phyloP scores from a whole-genome alignment of 1,284 basidiomycete genomes.

The Porphyrellus sp. region DNA sequence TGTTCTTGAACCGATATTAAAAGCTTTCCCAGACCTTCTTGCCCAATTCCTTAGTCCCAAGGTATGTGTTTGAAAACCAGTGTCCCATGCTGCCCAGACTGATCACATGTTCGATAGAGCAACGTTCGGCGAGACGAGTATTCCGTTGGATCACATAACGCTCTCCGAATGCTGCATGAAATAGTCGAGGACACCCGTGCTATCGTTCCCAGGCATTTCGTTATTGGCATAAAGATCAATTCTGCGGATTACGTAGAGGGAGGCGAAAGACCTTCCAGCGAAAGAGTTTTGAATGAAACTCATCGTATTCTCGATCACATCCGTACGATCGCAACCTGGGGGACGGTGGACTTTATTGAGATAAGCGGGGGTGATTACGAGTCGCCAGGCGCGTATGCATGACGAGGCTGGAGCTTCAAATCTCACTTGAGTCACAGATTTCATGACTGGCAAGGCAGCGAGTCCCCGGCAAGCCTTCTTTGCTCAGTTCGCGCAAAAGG shows the following conservation, averaged over 20 bases:
- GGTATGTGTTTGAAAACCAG: conserved; percentile 41
- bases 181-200: conserved; percentile 63
- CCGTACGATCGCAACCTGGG: conserved; percentile 59
- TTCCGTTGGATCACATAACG: conserved; percentile 43
- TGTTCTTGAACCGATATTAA: neutral
- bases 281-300: conserved; percentile 25
- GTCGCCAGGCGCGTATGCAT: conserved; percentile 53
- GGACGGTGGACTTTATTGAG: conserved; percentile 77
- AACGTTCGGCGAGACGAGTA: conserved; percentile 70
- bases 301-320: conserved; percentile 64
- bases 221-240: conserved; percentile 86
- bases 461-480: conserved; percentile 57
- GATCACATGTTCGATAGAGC: conserved; percentile 42
- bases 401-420: neutral
- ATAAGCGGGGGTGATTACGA: conserved; percentile 89
- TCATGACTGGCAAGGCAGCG: conserved; percentile 31
- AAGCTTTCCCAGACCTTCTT: conserved; percentile 63
- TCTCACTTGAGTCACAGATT: conserved; percentile 36
- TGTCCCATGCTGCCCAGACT: neutral
- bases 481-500: conserved; percentile 54
- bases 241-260: conserved; percentile 76
- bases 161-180: conserved; percentile 60
- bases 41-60: conserved; percentile 82
- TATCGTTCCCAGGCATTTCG: conserved; percentile 58
- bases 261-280: conserved; percentile 37